A percentile compares a stretch with the other conserved stretches of the same genome.
phyloP scores from a whole-genome alignment of 2,329 filamentous ascomycete species.

The Calcarisporium arbuscula region DNA sequence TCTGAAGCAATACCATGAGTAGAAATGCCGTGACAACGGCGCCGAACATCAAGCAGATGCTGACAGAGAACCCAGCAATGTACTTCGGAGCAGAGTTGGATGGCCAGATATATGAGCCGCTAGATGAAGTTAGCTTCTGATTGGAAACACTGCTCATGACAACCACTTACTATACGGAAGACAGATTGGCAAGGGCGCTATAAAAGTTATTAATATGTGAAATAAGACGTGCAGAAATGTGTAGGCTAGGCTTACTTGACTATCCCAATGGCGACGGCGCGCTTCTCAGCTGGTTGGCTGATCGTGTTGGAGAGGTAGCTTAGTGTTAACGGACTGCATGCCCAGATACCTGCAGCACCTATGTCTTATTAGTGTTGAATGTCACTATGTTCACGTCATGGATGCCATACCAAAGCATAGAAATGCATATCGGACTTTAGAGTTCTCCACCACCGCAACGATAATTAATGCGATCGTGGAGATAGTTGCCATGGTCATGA shows the following conservation, averaged over 20 bases:
- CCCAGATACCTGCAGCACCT: conserved; percentile 7
- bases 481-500: conserved; percentile 5
- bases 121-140: background rate
- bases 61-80: conserved; percentile 5
- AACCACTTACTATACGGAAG: conserved; percentile 6
- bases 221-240: too few species aligned
- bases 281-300: conserved; percentile 5
- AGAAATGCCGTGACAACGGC: conserved; percentile 3
- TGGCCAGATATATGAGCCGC: conserved; percentile 8
- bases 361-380: background rate
- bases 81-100: conserved; percentile 6
- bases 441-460: conserved; percentile 3
- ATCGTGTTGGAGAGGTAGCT: conserved; percentile 9
- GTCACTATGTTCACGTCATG: background rate
- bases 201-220: too few species aligned
- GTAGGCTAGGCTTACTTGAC: conserved; percentile 2
- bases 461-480: conserved; percentile 5
- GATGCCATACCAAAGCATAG: conserved; percentile 5
- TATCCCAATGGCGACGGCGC: conserved; percentile 6
- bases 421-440: conserved; percentile 6
- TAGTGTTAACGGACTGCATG: conserved; percentile 6
- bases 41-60: conserved; percentile 6
- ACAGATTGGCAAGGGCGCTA: conserved; percentile 7
- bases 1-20: conserved; percentile 3
- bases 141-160: too few species aligned